Base-by-base conservation (phyloP, 2,329 filamentous ascomycete genomes). In the Colletotrichum brevisporum region DNA sequence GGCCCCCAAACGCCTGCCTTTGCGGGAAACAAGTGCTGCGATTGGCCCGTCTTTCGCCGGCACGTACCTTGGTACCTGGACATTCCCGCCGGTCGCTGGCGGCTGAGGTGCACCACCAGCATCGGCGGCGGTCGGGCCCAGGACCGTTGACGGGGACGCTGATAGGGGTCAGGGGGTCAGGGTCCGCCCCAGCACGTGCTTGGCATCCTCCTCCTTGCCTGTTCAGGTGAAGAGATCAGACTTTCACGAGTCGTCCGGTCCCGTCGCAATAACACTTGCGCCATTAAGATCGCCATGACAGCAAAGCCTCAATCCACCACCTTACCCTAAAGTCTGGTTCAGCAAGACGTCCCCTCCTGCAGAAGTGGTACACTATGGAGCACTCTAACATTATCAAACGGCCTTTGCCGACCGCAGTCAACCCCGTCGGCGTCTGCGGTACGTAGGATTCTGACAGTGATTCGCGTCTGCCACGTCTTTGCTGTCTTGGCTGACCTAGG, bases 271-370 rank as follows among this genome's bases (percentile, higher is more conserved):
- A 16, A 16, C 13, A 54, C 41, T 56, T 26, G 53, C 36, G 53
- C 53, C 53, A 43, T 56, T 26, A 41, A 56, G 31, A 56, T 43
- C 53, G 41, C 41, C 53, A 36, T 15, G 26, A 12, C 31, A 43
- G 53, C 53, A 56, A 56, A n/a, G 36, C 53, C 53, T n/a, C 45
- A 36, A 36, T 36, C 53, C 53, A 45, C 53, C 43, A 56, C 36
- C 36, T 56, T 36, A 36, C 31, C 31, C 10, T 36, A 36, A 24
- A 24, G 21, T 24, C 21, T 24, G 21, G 21, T 24, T 24, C 21
- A 24, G 21, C 21, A 24, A 24, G 2, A 24, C 4, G 21, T 24
- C 21, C 21, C 21, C 21, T 2, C 21, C 21, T 24, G 21, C 6
- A 36, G 31, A 8, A 10, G 9, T 8, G 31, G 8, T 36, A 36